Percentiles rank a stretch among this genome's conserved stretches.
These are phyloP conservation scores for Backusella macrospora DNA, from an alignment of 192 early-diverging fungal genomes.

Conservation along the genomic window DNA sequence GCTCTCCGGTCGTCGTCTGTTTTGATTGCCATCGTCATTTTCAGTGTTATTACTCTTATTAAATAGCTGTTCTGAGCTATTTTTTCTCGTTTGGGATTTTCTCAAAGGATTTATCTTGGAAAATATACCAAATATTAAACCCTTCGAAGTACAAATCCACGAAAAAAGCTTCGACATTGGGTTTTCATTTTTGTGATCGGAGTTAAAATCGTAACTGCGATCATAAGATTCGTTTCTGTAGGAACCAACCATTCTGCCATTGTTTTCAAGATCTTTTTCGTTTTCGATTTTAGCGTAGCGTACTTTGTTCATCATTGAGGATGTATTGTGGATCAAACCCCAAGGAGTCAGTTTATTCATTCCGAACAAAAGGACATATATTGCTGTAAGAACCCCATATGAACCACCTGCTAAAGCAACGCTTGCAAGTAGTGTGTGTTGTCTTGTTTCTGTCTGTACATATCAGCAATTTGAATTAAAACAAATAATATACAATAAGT, in stretches of 20 bases:
- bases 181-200: too few species aligned
- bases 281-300: background rate
- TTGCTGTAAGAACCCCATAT: slow-evolving; percentile 6
- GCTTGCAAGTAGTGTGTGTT: slow-evolving; percentile 13
- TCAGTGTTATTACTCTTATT: background rate
- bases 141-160: too few species aligned
- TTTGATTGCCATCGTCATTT: background rate
- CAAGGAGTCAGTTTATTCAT: slow-evolving; percentile 18
- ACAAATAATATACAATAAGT: too few species aligned
- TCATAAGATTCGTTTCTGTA: too few species aligned
- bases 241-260: background rate
- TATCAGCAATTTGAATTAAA: too few species aligned
- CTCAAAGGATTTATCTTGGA: too few species aligned
- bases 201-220: too few species aligned
- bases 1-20: background rate
- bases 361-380: slow-evolving; percentile 22
- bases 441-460: slow-evolving; percentile 21
- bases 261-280: background rate
- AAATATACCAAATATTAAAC: too few species aligned
- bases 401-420: slow-evolving; percentile 24
- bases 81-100: background rate
- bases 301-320: background rate
- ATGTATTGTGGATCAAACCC: slow-evolving; percentile 15
- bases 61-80: background rate
- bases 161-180: too few species aligned